Evolutionary conservation across 148 eudicot species (phyloP), one percentile per base, ranked within the genome.

Genomic region (Fagopyrum homotropicum): DNA sequence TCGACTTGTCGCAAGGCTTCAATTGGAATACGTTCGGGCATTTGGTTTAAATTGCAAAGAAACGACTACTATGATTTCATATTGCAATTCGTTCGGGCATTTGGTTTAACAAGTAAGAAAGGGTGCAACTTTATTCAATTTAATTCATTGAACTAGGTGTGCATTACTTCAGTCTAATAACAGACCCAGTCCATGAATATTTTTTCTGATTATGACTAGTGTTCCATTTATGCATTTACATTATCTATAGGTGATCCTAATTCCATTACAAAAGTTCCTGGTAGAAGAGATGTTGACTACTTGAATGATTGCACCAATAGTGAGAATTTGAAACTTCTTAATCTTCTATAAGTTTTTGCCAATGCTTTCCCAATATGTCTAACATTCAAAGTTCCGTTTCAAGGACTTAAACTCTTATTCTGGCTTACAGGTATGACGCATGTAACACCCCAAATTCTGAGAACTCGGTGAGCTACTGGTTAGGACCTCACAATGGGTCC

Each of bases 81-180:
- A 22, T 22, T 22, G 26, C 26, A 22, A 22, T 22, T 22, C 26
- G 26, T 22, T 22, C 26, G 26, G 26, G 26, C 26, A 22, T 22
- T 22, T 0, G 26, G 26, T 22, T 22, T 22, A 22, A 22, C 26
- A 22, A 22, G 26, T 22, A 22, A 22, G 98, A 96, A 77, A 82
- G 95, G 77, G 99, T 96, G 78, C 99, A 92, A 71, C 99, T 96
- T 35, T 97, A 96, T 90, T 96, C 99, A 11, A 92, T 96, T 78
- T 96, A 97, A 85, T 92, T 84, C 72, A 96, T 92, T 81, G 99
- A 96, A 83, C 99, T 96, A 75, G 99, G 99, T 96, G 87, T 78
- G 90, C 63, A 6, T 45, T 9, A 22, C 74, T 46, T 11, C 9
- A 48, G 2, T 66, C 46, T 40, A 66, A 66, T 66, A 40, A 66